These are phyloP conservation scores for Clitopilus passeckerianus DNA, from an alignment of 768 basidiomycete species.

Conservation along the genomic window DNA sequence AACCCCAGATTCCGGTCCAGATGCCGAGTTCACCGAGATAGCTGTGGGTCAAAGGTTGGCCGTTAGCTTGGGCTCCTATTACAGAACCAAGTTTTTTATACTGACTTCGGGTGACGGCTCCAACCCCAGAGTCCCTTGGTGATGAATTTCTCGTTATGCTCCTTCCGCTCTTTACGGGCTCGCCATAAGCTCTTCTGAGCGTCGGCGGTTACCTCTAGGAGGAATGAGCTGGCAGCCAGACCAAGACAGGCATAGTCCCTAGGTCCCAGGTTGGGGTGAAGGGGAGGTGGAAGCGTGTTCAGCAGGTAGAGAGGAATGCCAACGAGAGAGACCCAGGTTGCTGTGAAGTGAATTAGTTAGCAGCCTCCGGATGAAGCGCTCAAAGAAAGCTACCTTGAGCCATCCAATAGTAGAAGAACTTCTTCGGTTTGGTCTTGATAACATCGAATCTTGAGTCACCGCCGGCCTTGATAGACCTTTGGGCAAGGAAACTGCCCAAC, in stretches of 20 bases:
- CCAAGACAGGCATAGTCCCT: conserved; percentile 52
- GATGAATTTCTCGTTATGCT: conserved; percentile 71
- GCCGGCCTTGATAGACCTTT: conserved; percentile 43
- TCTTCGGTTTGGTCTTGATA: conserved; percentile 32
- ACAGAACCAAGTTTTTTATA: conserved; percentile 16
- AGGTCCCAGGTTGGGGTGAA: conserved; percentile 45
- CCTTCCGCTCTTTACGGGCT: conserved; percentile 48
- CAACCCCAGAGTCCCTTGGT: conserved; percentile 61
- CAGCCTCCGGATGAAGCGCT: neutral
- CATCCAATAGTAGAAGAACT: conserved; percentile 59
- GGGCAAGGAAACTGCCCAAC: conserved; percentile 59
- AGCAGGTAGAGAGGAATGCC: conserved; percentile 66
- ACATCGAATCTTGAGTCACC: conserved; percentile 65
- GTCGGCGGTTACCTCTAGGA: conserved; percentile 62
- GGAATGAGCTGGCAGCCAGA: conserved; percentile 51
- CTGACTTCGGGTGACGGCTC: conserved; percentile 65
- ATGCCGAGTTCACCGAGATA: conserved; percentile 1
- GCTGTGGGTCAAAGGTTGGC: neutral
- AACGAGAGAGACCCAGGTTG: conserved; percentile 63
- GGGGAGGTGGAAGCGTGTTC: conserved; percentile 46
- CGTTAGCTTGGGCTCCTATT: neutral
- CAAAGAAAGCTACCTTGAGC: conserved; percentile 38
- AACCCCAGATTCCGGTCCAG: conserved; percentile 1
- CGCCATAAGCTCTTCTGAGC: conserved; percentile 64
- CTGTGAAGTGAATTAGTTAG: conserved; percentile 10